A percentile compares a stretch with the other conserved stretches of the same genome.
phyloP scores from a whole-genome alignment of 208 protist genomes.

The Herpetomonas samuelpessoai region DNA sequence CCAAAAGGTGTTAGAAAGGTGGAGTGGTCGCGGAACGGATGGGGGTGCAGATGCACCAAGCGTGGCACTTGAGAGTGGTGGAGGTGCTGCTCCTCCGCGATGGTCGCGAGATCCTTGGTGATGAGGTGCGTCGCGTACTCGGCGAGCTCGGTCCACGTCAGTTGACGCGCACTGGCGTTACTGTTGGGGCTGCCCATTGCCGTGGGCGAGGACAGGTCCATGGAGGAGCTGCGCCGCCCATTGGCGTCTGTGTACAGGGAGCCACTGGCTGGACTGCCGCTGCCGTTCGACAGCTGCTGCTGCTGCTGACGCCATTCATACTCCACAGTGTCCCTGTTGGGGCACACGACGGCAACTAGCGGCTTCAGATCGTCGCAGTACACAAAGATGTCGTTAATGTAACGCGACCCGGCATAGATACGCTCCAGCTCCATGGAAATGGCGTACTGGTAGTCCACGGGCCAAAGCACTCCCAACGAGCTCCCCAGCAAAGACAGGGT shows the following conservation, averaged over 20 bases:
- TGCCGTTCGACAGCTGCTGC: conserved; percentile 15
- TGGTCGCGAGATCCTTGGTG: conserved; percentile 44
- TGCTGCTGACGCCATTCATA: conserved; percentile 66
- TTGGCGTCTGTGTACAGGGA: background rate
- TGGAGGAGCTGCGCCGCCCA: background rate
- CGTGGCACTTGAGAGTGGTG: conserved; percentile 58
- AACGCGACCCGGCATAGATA: conserved; percentile 69
- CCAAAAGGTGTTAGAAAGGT: conserved; percentile 79
- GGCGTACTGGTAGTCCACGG: conserved; percentile 67
- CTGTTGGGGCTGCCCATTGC: background rate
- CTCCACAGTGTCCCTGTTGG: conserved; percentile 82
- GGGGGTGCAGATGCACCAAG: conserved; percentile 84
- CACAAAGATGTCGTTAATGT: conserved; percentile 86
- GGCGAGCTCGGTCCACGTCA: conserved; percentile 71
- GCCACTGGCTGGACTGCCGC: conserved; percentile 1
- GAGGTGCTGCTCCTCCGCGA: conserved; percentile 51
- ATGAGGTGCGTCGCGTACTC: conserved; percentile 59
- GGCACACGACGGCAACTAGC: conserved; percentile 80
- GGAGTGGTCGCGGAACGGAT: conserved; percentile 77
- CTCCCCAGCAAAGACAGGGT: conserved; percentile 67
- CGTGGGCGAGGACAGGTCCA: background rate
- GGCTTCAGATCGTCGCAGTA: conserved; percentile 66
- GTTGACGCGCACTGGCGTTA: conserved; percentile 4
- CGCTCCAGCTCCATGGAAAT: conserved; percentile 72
- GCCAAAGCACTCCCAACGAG: conserved; percentile 73